Base-by-base conservation (phyloP, 1,139 yeast genomes). In the Hemisphaericaspora xylanilytica region DNA sequence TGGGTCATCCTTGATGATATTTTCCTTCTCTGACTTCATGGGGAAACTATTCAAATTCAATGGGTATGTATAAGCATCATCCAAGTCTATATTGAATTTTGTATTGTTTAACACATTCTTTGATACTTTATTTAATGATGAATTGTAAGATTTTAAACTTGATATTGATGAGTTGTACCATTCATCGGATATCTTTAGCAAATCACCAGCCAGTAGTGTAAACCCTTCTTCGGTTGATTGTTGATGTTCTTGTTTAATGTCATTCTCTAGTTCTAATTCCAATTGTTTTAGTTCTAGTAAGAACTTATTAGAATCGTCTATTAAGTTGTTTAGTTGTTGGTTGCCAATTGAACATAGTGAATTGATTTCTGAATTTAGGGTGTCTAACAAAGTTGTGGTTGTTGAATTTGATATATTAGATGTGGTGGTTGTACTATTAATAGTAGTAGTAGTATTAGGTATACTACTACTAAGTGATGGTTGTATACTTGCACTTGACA, bases 21-120 rank as follows among this genome's bases (percentile, higher is more conserved):
- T 39, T 14, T 26, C 26, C 21, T 38, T 35, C 13, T 38, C 30
- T 25, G 45, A 40, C 28, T 49, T 45, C 11, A 50, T 51, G 2
- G 74, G 73, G 33, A 52, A 55, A 36, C 62, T 59, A 41, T 64
- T 54, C 35, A 70, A 52, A 39, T 56, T 53, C 40, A 71, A 55
- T 0, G 73, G 73, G 42, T 65, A 71, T 1, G 68, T 59, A 46
- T 71, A 71, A 3, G 76, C 75, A 28, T 68, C 74, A 50, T 70
- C 75, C 15, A 25, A 25, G 15, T 25, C 64, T 27, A 68, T 51
- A 27, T 45, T 49, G 46, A 58, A 67, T 38, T 54, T 57, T 15
- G 63, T 45, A 47, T 61, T 63, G 38, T 55, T 56, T 12, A 67
- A 49, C 8, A 68, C 48, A 39, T 63, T 65, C 54, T 70, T 70